Base-by-base conservation (phyloP, 2,329 filamentous ascomycete species). In the Colletotrichum musae region DNA sequence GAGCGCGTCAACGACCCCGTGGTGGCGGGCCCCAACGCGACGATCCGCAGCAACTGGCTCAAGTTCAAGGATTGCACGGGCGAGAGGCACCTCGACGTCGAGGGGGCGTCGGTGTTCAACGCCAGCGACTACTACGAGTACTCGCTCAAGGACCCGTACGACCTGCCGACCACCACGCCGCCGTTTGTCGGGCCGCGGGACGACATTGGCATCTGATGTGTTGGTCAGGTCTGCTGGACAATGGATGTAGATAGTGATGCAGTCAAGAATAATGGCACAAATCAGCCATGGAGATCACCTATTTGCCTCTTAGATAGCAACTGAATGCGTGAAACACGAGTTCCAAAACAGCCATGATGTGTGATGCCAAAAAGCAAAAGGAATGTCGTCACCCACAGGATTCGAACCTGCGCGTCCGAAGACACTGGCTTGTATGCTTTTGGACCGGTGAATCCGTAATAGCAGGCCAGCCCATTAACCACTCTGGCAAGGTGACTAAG, bases 1-100 rank as follows among this genome's bases (percentile, higher is more conserved):
- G 78, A 79, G 45, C 82, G 79, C 65, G 79, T 80, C 50, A 81
- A 81, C 72, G 79, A 83, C 18, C 76, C 81, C 47, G 79, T 81
- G 45, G 67, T 70, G 10, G 61, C 61, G 18, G 67, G 61, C 16
- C 62, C 61, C 13, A 54, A 69, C 24, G 53, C 57, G 18, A 60
- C 45, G 15, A 54, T 62, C 59, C 36, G 51, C 21, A 62, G 36
- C 36, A 62, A 62, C 24, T 62, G 50, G 48, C 36, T 61, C 47
- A 61, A 52, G 47, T 61, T 52, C 47, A 52, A 52, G 58, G 48
- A 61, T 18, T 61, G 58, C 47, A 52, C 45, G 18, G 58, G 58
- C 7, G 58, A 52, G 58, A 61, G 3, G 18, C 58, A 61, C 5
- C n/a, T 61, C 6, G 58, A 61, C 32, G 58, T 61, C 32, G 18